These are phyloP conservation scores for Neonectria punicea DNA, from an alignment of 2,329 filamentous ascomycete species.

Conservation along the genomic window DNA sequence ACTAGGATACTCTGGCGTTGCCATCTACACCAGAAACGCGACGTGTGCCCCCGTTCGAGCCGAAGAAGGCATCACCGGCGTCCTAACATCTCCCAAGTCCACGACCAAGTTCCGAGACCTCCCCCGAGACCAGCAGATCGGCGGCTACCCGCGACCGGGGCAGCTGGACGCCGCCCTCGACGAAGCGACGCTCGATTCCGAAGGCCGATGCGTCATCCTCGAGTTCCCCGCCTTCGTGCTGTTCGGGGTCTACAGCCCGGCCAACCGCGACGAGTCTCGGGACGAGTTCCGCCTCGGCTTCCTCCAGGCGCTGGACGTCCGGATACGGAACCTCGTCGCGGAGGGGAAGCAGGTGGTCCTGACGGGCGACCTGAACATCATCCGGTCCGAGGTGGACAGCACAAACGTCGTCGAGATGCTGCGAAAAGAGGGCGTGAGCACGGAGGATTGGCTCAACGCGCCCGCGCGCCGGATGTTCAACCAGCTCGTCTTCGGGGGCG, in stretches of 20 bases:
- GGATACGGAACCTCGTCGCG: constrained; percentile 83
- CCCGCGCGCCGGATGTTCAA: constrained; percentile 85
- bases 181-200: constrained; percentile 80
- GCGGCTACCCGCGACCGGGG: constrained; percentile 80
- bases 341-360: constrained; percentile 88
- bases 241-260: constrained; percentile 91
- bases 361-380: constrained; percentile 89
- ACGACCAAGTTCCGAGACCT: constrained; percentile 78
- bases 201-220: constrained; percentile 89
- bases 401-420: constrained; percentile 79
- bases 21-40: constrained; percentile 90
- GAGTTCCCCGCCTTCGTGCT: constrained; percentile 97
- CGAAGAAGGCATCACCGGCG: constrained; percentile 92
- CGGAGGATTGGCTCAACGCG: constrained; percentile 77
- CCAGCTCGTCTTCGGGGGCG: constrained; percentile 80
- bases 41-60: constrained; percentile 87
- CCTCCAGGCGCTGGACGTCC: constrained; percentile 80
- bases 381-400: constrained; percentile 75
- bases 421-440: constrained; percentile 73
- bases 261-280: constrained; percentile 84
- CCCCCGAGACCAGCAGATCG: constrained; percentile 79
- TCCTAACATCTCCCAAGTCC: constrained; percentile 78
- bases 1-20: constrained; percentile 92
- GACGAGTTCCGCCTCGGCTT: constrained; percentile 86
- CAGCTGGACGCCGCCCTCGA: constrained; percentile 76